Evolutionary conservation across 2,329 filamentous ascomycete species (phyloP), one percentile per base, ranked within the genome.

Genomic region (Pseudopithomyces maydicus): DNA sequence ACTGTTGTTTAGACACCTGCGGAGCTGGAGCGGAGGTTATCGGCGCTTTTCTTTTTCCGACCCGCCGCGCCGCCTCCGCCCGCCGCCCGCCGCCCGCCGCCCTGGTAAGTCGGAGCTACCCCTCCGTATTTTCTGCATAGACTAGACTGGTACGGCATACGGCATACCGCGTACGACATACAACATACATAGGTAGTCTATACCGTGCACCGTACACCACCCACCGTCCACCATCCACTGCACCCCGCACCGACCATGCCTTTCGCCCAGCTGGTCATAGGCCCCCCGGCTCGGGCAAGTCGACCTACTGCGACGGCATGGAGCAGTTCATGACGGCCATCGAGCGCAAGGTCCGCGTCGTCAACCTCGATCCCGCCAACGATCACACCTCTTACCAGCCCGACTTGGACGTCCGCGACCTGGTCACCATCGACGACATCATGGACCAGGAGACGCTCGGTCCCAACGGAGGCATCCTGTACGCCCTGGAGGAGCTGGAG

Each of bases 291-390:
- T 88, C 92, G 29, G 95, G 95, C 59, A 99, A 99, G 80, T 97
- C 92, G 63, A 99, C 95, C 7, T 97, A 97, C 76, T 98, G 94
- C 82, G 92, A 98, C 87, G 95, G 95, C 73, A 97, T 99, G 90
- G 91, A 97, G 73, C 95, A 99, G 79, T 99, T 99, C 80, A 90
- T 98, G 84, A 89, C 89, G 64, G 94, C 95, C 62, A 97, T 99
- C 74, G 92, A 93, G 58, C 90, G 95, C 55, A 93, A 96, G 77
- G 97, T 92, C 81, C 96, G 92, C 15, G 88, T 98, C 36, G 91
- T 97, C 57, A 99, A 99, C 74, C 88, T 99, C 64, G 95, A 99
- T 78, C 95, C 95, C 23, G 95, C 95, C 53, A 99, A 99, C 81
- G 94, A 98, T 71, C 88, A 89, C 58, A 95, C 92, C 1, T 90